Conservation (phyloP, 768 basidiomycete species). For the Tricholoma furcatifolium region DNA sequence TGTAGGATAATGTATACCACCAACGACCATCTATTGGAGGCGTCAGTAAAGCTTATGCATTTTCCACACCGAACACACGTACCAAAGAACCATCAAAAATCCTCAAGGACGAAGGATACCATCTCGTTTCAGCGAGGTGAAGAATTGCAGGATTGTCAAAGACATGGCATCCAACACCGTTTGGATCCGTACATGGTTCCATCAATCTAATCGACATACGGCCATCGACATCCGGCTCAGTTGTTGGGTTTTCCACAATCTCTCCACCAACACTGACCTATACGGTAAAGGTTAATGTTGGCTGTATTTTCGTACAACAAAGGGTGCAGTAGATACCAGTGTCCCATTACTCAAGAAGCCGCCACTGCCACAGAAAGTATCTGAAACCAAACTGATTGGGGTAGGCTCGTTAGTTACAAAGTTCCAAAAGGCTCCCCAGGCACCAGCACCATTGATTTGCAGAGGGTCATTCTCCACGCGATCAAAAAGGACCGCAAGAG, state of each 20-base stretch:
- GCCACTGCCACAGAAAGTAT: slow-evolving; percentile 44
- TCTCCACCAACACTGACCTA: slow-evolving; percentile 32
- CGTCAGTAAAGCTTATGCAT: not conserved
- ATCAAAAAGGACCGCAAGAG: slow-evolving; percentile 22
- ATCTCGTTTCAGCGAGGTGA: slow-evolving; percentile 35
- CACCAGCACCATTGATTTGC: slow-evolving; percentile 38
- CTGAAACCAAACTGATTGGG: slow-evolving; percentile 32
- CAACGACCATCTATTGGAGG: slow-evolving; percentile 29
- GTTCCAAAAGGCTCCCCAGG: slow-evolving; percentile 45
- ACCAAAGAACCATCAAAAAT: slow-evolving; percentile 33
- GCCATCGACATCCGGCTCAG: slow-evolving; percentile 25
- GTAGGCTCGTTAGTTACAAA: slow-evolving; percentile 36
- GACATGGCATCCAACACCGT: slow-evolving; percentile 27
- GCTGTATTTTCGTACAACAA: not conserved
- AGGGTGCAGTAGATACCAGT: not conserved
- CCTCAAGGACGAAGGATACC: slow-evolving; percentile 40
- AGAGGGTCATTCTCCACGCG: slow-evolving; percentile 35
- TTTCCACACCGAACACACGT: not conserved
- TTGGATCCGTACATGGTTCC: slow-evolving; percentile 35
- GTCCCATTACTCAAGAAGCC: slow-evolving; percentile 42
- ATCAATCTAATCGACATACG: slow-evolving; percentile 36
- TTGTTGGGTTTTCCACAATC: slow-evolving; percentile 24
- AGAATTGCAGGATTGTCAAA: slow-evolving; percentile 33
- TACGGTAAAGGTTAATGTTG: slow-evolving; percentile 8
- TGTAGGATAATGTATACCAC: slow-evolving; percentile 29